phyloP scores from a whole-genome alignment of 345 rosid species.

The Abelmoschus esculentus region DNA sequence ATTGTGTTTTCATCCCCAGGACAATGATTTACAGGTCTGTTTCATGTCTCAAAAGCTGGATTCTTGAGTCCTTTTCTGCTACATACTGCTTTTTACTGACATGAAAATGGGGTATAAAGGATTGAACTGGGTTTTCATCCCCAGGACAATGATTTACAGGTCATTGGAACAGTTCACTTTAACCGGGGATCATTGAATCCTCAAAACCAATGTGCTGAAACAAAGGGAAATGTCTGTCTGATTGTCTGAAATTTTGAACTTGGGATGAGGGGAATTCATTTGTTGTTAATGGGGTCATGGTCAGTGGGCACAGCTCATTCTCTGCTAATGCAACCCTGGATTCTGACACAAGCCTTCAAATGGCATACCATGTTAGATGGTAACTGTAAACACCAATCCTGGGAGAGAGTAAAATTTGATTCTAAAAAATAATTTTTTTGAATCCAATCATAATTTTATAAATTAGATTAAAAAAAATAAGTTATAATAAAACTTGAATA shows the following conservation, averaged over 20 bases:
- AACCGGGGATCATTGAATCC: background rate
- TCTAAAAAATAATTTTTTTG: too few relatives aligned
- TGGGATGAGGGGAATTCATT: background rate
- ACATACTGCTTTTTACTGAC: background rate
- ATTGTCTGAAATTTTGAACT: background rate
- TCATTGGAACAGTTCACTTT: background rate
- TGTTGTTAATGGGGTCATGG: too few relatives aligned
- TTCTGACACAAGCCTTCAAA: background rate
- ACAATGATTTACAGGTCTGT: too few relatives aligned
- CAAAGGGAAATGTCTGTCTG: background rate
- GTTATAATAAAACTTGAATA: too few relatives aligned
- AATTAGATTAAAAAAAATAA: too few relatives aligned
- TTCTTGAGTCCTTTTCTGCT: background rate
- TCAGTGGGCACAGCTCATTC: background rate
- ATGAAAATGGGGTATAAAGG: background rate
- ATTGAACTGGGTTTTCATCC: background rate
- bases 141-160: background rate
- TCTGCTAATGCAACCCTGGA: background rate
- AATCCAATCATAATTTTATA: too few relatives aligned
- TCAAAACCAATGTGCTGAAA: background rate
- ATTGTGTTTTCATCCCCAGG: too few relatives aligned
- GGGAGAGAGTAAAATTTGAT: too few relatives aligned
- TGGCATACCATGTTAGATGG: background rate
- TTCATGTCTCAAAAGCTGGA: background rate
- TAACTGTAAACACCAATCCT: too few relatives aligned